Base-by-base conservation (phyloP, 1,284 basidiomycete species). In the Cerioporus squamosus region DNA sequence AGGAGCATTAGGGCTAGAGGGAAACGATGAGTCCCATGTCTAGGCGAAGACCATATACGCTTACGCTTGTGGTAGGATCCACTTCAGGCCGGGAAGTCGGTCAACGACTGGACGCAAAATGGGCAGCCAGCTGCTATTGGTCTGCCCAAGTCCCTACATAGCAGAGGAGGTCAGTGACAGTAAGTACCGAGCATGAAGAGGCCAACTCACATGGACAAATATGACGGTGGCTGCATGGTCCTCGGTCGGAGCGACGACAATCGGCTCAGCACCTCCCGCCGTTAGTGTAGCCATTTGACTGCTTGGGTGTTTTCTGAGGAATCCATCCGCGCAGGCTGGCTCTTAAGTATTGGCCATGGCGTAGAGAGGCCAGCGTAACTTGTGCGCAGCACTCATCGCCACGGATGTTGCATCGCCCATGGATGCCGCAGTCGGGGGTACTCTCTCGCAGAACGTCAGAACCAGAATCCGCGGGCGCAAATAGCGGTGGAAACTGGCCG, bases 11-110 rank as follows among this genome's bases (percentile, higher is more conserved):
- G 58, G 61, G 23, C 67, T 68, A 59, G 7, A 33, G 29, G n/a
- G 5, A 23, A 5, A 20, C 3, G 18, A 23, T 38, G 18, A 40
- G 14, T 9, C 24, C 14, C 14, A n/a, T 42, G 14, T 12, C 18
- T 12, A 6, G 36, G 44, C 20, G 24, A n/a, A 0, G 29, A 29
- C 5, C 5, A 5, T 10, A 14, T 36, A 12, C 33, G 68, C 75
- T 50, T 62, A 80, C 79, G 79, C 76, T 63, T 81, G 77, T 2
- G 78, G 79, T 22, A 79, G 62, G 24, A 80, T 66, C 78, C 79
- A 81, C 58, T 75, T 71, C 6, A 79, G 67, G 44, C 68, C 68
- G 5, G 79, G 77, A n/a, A 80, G 68, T 26, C 65, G 67, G 15
- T 68, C 65, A 10, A 75, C 73, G 17, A 79, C 61, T 40, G 70